phyloP scores from a whole-genome alignment of 148 eudicot genomes.

The Spergularia marina region DNA sequence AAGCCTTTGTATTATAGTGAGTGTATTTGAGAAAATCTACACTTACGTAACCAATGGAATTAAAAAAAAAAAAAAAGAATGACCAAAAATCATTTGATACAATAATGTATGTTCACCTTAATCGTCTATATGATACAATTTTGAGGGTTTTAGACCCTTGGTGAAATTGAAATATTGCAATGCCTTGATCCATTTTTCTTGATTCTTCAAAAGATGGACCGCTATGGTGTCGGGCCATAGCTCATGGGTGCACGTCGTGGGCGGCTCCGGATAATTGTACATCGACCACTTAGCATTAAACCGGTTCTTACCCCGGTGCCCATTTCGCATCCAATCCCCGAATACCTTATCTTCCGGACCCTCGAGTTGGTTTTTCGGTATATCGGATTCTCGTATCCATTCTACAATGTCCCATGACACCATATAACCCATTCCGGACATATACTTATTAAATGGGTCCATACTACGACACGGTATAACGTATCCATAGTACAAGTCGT shows the following conservation, averaged over 20 bases:
- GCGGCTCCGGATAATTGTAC: constrained; percentile 88
- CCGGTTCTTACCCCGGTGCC: constrained; percentile 60
- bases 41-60: background rate
- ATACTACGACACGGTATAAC: constrained; percentile 83
- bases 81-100: constrained; percentile 11
- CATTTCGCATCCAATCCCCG: constrained; percentile 74
- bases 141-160: constrained; percentile 60
- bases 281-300: constrained; percentile 90
- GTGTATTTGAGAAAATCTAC: background rate
- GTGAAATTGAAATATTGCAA: constrained; percentile 76
- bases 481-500: constrained; percentile 85
- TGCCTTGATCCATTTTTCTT: constrained; percentile 77
- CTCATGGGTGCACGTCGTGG: constrained; percentile 71
- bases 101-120: constrained; percentile 17
- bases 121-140: constrained; percentile 68
- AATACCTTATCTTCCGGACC: constrained; percentile 82
- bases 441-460: constrained; percentile 79
- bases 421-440: constrained; percentile 92
- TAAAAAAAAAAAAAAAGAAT: background rate
- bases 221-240: constrained; percentile 78
- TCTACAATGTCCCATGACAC: constrained; percentile 86
- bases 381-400: constrained; percentile 68
- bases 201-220: constrained; percentile 73
- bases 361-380: constrained; percentile 52
- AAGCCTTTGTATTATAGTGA: background rate